phyloP scores from a whole-genome alignment of 2,329 filamentous ascomycete species.

The Aspergillus sp. region DNA sequence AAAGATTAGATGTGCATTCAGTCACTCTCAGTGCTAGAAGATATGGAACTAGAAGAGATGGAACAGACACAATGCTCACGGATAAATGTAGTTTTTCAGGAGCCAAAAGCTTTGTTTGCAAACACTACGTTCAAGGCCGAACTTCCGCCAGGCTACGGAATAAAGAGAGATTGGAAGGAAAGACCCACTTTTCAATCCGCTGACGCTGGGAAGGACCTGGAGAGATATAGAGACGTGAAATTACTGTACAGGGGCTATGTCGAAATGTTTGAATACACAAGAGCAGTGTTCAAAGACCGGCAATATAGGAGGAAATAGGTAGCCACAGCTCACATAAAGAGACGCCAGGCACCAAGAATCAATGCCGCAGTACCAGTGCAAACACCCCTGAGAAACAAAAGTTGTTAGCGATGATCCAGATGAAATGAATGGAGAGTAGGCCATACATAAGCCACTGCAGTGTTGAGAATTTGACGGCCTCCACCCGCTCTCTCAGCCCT shows the following conservation, averaged over 20 bases:
- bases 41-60: too few species aligned
- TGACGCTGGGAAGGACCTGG: too few species aligned
- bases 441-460: constrained; percentile 97
- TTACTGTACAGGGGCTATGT: neutral
- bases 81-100: too few species aligned
- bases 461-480: constrained; percentile 97
- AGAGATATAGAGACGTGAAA: neutral
- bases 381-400: constrained; percentile 52
- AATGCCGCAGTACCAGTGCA: constrained; percentile 66
- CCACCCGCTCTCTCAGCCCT: constrained; percentile 82
- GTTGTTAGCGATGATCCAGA: constrained; percentile 25
- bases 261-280: neutral
- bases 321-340: constrained; percentile 55
- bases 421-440: neutral
- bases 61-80: too few species aligned
- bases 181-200: neutral
- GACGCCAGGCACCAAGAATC: constrained; percentile 66
- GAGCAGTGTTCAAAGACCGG: neutral
- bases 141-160: too few species aligned
- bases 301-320: neutral
- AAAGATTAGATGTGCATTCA: too few species aligned
- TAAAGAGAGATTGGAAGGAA: neutral
- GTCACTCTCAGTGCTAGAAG: too few species aligned
- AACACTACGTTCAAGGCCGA: too few species aligned
- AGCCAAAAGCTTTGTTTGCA: too few species aligned